Conservation (phyloP, 129 eudicot species). For the carrot (Daucus carota) region DNA sequence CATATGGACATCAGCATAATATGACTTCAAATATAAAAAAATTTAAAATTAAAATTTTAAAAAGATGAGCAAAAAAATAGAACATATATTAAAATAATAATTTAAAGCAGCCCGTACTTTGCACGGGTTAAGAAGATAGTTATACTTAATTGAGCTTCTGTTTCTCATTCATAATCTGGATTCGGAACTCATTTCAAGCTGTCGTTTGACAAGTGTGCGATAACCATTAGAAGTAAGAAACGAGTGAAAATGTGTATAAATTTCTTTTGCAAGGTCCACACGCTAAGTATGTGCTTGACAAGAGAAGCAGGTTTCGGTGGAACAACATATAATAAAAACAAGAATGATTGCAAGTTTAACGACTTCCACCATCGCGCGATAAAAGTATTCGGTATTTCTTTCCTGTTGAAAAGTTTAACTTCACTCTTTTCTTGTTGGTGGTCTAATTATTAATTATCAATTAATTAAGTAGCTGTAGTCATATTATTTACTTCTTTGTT, state of each 20-base stretch:
- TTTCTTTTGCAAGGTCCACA: conserved; percentile 6
- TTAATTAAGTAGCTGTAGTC: too few species aligned
- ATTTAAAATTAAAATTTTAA: too few species aligned
- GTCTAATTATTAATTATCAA: not conserved
- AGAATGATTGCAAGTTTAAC: conserved; percentile 7
- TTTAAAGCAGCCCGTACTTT: too few species aligned
- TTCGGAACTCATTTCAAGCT: not conserved
- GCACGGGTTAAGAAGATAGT: too few species aligned
- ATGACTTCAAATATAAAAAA: too few species aligned
- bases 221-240: not conserved
- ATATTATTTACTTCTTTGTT: too few species aligned
- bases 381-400: not conserved
- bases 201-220: not conserved
- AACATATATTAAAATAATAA: too few species aligned
- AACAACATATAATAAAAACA: not conserved
- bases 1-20: too few species aligned
- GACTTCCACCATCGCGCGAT: conserved; percentile 3
- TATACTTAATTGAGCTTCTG: not conserved
- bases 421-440: not conserved
- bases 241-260: not conserved
- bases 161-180: not conserved
- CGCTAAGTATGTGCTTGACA: not conserved
- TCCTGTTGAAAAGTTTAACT: not conserved
- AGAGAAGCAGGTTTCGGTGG: conserved; percentile 2
- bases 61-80: too few species aligned